Conservation (phyloP, 768 basidiomycete species). For the Leccinum uliginosum region DNA sequence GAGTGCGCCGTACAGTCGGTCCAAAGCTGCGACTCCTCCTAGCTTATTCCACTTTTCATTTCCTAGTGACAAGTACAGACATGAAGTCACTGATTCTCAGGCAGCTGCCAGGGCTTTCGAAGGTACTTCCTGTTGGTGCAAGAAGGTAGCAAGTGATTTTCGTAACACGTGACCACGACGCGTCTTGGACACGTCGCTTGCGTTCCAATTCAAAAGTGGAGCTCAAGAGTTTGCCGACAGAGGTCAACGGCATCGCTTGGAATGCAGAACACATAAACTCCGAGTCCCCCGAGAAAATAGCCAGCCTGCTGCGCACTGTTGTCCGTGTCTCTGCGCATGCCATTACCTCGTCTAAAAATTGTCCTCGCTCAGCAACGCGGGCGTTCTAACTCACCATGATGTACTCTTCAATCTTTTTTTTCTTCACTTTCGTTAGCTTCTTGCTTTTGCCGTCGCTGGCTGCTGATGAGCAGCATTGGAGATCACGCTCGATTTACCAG, state of each 20-base stretch:
- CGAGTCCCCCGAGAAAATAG: constrained; percentile 9
- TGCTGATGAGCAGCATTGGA: constrained; percentile 46
- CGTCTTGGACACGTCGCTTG: constrained; percentile 4
- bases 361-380: not conserved
- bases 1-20: not conserved
- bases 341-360: constrained; percentile 2
- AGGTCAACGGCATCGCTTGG: constrained; percentile 20
- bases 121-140: not conserved
- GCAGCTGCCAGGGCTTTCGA: too few relatives aligned
- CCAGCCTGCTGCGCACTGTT: not conserved
- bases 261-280: constrained; percentile 10
- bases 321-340: constrained; percentile 1
- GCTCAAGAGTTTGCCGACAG: constrained; percentile 19
- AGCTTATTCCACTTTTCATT: not conserved
- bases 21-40: not conserved
- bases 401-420: constrained; percentile 3
- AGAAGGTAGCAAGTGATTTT: constrained; percentile 13
- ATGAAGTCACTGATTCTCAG: not conserved
- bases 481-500: constrained; percentile 53
- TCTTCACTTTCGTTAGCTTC: constrained; percentile 6
- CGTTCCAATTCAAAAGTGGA: constrained; percentile 5
- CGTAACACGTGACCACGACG: constrained; percentile 24
- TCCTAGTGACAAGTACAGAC: not conserved
- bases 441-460: constrained; percentile 20
- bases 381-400: constrained; percentile 9